Evolutionary conservation across 2,329 filamentous ascomycete genomes (phyloP).

Genomic region (Epichloe hybrida): DNA sequence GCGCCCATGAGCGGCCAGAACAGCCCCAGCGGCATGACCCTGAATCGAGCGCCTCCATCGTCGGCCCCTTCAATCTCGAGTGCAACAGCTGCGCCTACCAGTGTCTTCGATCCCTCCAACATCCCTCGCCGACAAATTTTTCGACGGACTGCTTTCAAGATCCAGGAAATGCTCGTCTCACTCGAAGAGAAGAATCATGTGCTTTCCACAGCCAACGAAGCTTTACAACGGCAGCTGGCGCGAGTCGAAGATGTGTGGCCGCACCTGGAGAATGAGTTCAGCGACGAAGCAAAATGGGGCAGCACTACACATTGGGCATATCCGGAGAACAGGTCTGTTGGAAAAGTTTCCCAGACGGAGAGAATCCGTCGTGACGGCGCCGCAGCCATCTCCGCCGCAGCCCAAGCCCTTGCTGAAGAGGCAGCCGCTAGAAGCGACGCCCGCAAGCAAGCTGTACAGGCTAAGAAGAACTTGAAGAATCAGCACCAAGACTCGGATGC

Average conservation of each 20-base stretch:
- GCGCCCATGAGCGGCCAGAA: conserved; percentile 37
- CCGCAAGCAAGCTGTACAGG: conserved; percentile 66
- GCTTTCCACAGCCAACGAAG: conserved; percentile 81
- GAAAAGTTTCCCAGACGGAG: conserved; percentile 52
- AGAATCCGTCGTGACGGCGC: conserved; percentile 67
- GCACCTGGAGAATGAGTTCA: conserved; percentile 77
- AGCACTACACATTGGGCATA: conserved; percentile 94
- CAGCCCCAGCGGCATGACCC: conserved; percentile 28
- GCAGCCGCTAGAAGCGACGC: conserved; percentile 73
- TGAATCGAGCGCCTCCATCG: conserved; percentile 22
- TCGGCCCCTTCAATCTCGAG: conserved; percentile 26
- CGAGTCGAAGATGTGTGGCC: conserved; percentile 82
- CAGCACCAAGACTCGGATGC: conserved; percentile 66
- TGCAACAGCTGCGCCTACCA: conserved; percentile 20
- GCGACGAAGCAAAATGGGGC: conserved; percentile 85
- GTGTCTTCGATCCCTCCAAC: conserved; percentile 42
- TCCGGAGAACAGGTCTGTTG: conserved; percentile 60
- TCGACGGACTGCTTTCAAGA: conserved; percentile 61
- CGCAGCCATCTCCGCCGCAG: conserved; percentile 62
- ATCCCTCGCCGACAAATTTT: conserved; percentile 60
- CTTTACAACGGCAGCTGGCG: conserved; percentile 68
- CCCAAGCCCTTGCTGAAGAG: conserved; percentile 67
- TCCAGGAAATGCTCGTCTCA: conserved; percentile 75
- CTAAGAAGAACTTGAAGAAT: conserved; percentile 57
- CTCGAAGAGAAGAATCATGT: conserved; percentile 98